Evolutionary conservation across 2,329 filamentous ascomycete genomes (phyloP).

Genomic region (Fusarium globosum): DNA sequence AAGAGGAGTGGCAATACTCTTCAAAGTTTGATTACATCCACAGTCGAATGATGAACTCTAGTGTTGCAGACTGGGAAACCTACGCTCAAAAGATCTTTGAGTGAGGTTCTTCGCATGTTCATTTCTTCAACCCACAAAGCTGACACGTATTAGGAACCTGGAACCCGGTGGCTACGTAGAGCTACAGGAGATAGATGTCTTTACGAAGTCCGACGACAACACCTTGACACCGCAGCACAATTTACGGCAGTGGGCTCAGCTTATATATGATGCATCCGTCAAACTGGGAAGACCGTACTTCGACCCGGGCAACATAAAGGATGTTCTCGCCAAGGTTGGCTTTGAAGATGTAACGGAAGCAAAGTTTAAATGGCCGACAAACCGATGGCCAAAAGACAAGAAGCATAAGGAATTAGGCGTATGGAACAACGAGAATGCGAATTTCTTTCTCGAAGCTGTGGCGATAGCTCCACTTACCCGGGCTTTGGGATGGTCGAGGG

Average conservation of each 20-base stretch:
- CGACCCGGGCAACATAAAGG: background rate
- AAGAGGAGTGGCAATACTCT: conserved; percentile 18
- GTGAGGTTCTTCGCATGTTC: background rate
- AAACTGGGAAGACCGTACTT: conserved; percentile 14
- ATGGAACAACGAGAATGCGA: conserved; percentile 23
- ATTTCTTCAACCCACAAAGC: accelerated
- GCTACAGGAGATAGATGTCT: conserved; percentile 9
- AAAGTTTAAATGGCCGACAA: conserved; percentile 25
- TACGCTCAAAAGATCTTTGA: conserved; percentile 8
- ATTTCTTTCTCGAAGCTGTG: background rate
- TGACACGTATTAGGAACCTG: background rate
- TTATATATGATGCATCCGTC: conserved; percentile 14
- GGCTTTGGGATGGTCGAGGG: conserved; percentile 15
- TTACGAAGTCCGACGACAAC: background rate
- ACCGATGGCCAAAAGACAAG: conserved; percentile 21
- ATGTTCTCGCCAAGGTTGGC: background rate
- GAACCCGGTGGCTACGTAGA: conserved; percentile 20
- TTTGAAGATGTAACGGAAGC: conserved; percentile 4
- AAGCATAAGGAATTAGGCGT: conserved; percentile 22
- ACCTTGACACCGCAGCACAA: background rate
- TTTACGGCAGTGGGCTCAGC: background rate
- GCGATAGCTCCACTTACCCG: conserved; percentile 18
- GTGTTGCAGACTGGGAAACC: conserved; percentile 3
- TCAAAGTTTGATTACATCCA: conserved; percentile 21
- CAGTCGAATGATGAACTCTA: conserved; percentile 19